These are phyloP conservation scores for Tephrocybe sp. DNA, from an alignment of 768 basidiomycete species.

Conservation along the genomic window DNA sequence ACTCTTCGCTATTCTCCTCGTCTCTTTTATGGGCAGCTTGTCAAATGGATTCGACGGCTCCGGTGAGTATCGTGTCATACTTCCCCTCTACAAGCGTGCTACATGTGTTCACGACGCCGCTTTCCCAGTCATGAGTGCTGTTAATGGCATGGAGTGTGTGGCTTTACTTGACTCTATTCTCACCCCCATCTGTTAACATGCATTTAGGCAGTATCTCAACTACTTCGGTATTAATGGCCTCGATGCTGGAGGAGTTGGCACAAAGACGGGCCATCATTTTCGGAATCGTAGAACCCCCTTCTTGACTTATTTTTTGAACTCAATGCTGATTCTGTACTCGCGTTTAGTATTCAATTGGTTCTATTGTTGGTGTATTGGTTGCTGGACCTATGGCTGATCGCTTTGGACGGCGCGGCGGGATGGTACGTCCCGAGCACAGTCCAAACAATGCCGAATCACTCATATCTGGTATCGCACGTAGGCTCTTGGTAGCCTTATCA, in stretches of 20 bases:
- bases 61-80: conserved; percentile 25
- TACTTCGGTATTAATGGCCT: conserved; percentile 40
- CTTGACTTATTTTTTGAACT: too few species aligned
- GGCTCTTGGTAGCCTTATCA: conserved; percentile 40
- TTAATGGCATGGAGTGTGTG: conserved; percentile 46
- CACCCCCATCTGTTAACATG: neutral
- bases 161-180: neutral
- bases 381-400: conserved; percentile 42
- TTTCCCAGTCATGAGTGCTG: conserved; percentile 42
- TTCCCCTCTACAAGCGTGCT: neutral
- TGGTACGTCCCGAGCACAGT: conserved; percentile 30
- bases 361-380: conserved; percentile 36
- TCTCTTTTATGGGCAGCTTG: conserved; percentile 45
- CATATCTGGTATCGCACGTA: conserved; percentile 13
- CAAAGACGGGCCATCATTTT: conserved; percentile 44
- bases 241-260: conserved; percentile 42
- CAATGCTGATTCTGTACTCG: neutral
- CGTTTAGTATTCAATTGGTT: conserved; percentile 42
- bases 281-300: conserved; percentile 36
- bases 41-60: conserved; percentile 50
- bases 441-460: neutral
- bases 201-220: conserved; percentile 35
- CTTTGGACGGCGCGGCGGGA: conserved; percentile 44
- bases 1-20: conserved; percentile 39
- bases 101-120: neutral